phyloP scores from a whole-genome alignment of 176 grass and related monocot genomes.

The Zoysia pacifica region DNA sequence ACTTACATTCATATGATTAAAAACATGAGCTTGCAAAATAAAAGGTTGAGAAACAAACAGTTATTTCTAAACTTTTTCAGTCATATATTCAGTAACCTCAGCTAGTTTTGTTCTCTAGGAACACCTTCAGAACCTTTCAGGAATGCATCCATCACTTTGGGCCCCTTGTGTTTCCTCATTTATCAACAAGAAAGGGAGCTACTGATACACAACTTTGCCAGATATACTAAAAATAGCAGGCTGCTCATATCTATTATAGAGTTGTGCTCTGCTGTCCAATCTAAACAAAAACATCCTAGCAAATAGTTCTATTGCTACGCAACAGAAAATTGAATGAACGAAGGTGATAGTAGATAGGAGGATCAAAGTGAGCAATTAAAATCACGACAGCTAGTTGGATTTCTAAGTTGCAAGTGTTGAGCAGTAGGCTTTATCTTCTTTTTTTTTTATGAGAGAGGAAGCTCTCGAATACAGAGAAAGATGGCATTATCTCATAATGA shows the following conservation, averaged over 20 bases:
- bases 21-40: neutral
- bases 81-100: neutral
- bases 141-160: slow-evolving; percentile 23
- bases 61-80: neutral
- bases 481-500: slow-evolving; percentile 50
- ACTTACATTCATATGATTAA: neutral
- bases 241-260: slow-evolving; percentile 29
- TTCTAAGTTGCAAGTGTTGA: slow-evolving; percentile 37
- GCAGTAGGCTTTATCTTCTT: slow-evolving; percentile 50
- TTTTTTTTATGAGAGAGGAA: slow-evolving; percentile 36
- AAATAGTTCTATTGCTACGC: slow-evolving; percentile 13
- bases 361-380: slow-evolving; percentile 35
- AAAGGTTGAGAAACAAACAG: neutral
- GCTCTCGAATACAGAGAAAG: slow-evolving; percentile 55
- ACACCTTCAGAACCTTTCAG: slow-evolving; percentile 27
- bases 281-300: slow-evolving; percentile 34
- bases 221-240: slow-evolving; percentile 33
- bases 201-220: slow-evolving; percentile 30
- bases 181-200: slow-evolving; percentile 22
- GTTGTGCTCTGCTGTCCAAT: slow-evolving; percentile 34
- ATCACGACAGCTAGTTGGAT: slow-evolving; percentile 38
- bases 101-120: neutral
- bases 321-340: slow-evolving; percentile 27
- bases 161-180: slow-evolving; percentile 7
- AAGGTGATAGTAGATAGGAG: slow-evolving; percentile 27